Percentiles rank a stretch among this genome's conserved stretches.
Conservation (phyloP, 805 yeast genomes). For the Suhomyces prunicola region DNA sequence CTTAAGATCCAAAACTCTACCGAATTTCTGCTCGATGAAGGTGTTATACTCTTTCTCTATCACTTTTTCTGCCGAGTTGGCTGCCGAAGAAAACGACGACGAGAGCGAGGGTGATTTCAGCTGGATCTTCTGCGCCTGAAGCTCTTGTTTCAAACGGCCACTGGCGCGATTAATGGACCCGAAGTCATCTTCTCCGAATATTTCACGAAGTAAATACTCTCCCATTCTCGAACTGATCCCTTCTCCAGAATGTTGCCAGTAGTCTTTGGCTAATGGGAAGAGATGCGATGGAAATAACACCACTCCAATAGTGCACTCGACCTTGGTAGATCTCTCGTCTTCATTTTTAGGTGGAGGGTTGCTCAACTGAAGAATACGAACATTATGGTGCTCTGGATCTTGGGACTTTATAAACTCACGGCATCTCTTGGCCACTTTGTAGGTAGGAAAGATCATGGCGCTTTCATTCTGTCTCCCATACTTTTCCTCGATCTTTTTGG, state of each 20-base stretch:
- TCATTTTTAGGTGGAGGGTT: conserved; percentile 63
- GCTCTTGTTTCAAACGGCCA: conserved; percentile 25
- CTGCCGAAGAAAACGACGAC: conserved; percentile 16
- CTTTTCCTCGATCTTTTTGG: conserved; percentile 52
- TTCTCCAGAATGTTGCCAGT: conserved; percentile 98
- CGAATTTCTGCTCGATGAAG: conserved; percentile 85
- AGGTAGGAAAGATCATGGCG: conserved; percentile 74
- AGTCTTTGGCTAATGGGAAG: conserved; percentile 68
- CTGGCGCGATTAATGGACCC: conserved; percentile 3
- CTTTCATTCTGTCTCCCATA: conserved; percentile 81
- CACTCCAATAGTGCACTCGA: conserved; percentile 69
- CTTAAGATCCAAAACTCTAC: conserved; percentile 78
- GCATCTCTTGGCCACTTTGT: conserved; percentile 77
- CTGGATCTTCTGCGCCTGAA: conserved; percentile 34
- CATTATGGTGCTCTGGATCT: conserved; percentile 26
- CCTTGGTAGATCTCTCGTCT: conserved; percentile 55
- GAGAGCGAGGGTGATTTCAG: conserved; percentile 31
- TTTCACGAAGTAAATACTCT: conserved; percentile 72
- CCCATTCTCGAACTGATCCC: conserved; percentile 91
- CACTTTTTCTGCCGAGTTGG: conserved; percentile 14
- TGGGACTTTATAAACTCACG: conserved; percentile 64
- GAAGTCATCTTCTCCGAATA: conserved; percentile 23
- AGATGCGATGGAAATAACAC: conserved; percentile 70
- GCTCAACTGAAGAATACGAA: conserved; percentile 66
- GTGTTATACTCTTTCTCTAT: conserved; percentile 54